Percentiles rank a stretch among this genome's conserved stretches.
These are phyloP conservation scores for Aspergillus fischeri DNA, from an alignment of 2,329 filamentous ascomycete species.

Conservation along the genomic window DNA sequence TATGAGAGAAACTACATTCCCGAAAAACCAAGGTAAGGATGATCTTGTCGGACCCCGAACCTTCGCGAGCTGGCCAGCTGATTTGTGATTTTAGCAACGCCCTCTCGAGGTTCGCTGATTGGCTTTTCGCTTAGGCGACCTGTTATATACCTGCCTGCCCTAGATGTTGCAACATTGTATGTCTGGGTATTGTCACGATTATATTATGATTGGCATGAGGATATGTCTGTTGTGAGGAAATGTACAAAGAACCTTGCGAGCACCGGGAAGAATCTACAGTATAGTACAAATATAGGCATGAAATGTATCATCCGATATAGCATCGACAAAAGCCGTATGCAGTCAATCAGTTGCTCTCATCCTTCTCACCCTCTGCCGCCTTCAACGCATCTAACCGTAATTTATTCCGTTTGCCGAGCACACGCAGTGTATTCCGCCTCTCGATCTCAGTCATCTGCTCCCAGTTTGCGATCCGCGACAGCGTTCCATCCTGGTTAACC, in stretches of 20 bases:
- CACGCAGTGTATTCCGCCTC: constrained; percentile 60
- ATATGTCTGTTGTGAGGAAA: background rate
- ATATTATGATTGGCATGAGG: background rate
- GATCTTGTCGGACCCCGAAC: background rate
- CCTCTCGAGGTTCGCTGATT: constrained; percentile 17
- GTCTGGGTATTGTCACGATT: background rate
- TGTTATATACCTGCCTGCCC: background rate
- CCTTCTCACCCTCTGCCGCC: constrained; percentile 24
- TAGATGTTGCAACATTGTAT: background rate
- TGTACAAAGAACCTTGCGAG: background rate
- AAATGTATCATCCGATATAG: constrained; percentile 2
- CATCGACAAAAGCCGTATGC: constrained; percentile 1
- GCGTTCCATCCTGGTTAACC: constrained; percentile 66
- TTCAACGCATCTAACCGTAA: constrained; percentile 55
- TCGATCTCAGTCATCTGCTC: constrained; percentile 65
- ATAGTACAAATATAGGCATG: background rate
- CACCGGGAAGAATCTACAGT: background rate
- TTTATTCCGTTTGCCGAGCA: constrained; percentile 67
- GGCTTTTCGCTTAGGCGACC: constrained; percentile 12
- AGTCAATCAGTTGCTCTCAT: constrained; percentile 1
- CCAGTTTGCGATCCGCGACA: constrained; percentile 72
- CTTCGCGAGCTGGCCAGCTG: constrained; percentile 1
- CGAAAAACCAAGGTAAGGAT: constrained; percentile 49
- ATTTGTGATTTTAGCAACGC: constrained; percentile 18
- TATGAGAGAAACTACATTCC: constrained; percentile 61